Evolutionary conservation across 495 filamentous ascomycete genomes (phyloP).

Genomic region (Opeltia flavorubescens): DNA sequence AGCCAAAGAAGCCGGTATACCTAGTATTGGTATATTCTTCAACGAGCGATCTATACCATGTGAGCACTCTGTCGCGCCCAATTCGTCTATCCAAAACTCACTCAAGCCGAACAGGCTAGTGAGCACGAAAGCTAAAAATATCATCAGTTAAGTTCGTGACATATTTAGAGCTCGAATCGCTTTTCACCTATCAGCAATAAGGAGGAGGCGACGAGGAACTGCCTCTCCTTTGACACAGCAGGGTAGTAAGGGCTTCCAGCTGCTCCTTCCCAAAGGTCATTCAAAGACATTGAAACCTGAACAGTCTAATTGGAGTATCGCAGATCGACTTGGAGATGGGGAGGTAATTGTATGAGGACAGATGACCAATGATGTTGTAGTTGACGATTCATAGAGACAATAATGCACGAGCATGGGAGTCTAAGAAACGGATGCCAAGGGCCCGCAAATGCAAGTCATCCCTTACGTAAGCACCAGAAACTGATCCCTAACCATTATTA

Average conservation of each 20-base stretch:
- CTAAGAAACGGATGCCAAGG: conserved; percentile 11
- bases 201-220: conserved; percentile 69
- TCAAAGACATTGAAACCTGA: conserved; percentile 48
- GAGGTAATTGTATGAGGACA: not conserved
- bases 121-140: conserved; percentile 37
- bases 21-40: conserved; percentile 58
- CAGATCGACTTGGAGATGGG: not conserved
- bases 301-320: not conserved
- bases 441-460: not conserved
- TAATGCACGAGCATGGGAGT: conserved; percentile 10
- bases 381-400: not conserved
- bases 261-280: conserved; percentile 80
- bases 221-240: conserved; percentile 62
- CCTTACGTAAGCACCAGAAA: too few species aligned
- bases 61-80: conserved; percentile 2
- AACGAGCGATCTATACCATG: conserved; percentile 64
- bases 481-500: too few species aligned
- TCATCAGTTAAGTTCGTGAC: conserved; percentile 13
- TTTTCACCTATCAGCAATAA: conserved; percentile 53
- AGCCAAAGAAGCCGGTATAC: conserved; percentile 73
- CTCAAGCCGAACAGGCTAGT: conserved; percentile 69
- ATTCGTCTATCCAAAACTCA: conserved; percentile 31
- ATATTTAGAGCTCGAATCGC: not conserved
- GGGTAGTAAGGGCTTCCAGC: conserved; percentile 72
- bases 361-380: not conserved